phyloP scores from a whole-genome alignment of 805 yeast species.

The Candida parachauliodes region DNA sequence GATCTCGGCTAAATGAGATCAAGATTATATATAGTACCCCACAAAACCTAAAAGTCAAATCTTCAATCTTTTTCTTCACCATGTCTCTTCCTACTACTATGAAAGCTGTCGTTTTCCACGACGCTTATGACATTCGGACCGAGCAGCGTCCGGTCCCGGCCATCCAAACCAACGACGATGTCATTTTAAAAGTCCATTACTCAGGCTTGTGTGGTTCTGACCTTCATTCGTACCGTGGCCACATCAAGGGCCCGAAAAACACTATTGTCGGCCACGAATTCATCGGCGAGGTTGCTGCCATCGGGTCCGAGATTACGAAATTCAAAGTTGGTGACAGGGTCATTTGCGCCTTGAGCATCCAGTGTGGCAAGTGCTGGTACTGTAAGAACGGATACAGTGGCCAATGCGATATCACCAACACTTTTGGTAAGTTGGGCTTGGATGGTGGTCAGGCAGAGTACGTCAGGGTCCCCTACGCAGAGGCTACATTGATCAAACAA shows the following conservation, averaged over 20 bases:
- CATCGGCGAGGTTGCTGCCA: conserved; percentile 53
- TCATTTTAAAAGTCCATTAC: conserved; percentile 55
- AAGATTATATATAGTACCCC: no score
- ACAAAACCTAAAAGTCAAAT: neutral
- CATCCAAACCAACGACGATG: conserved; percentile 31
- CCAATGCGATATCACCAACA: conserved; percentile 50
- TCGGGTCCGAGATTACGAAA: conserved; percentile 54
- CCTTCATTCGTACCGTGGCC: conserved; percentile 43
- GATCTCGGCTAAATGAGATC: neutral
- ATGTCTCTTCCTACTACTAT: conserved; percentile 10
- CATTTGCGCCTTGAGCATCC: conserved; percentile 48
- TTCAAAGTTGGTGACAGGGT: conserved; percentile 55
- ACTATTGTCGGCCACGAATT: conserved; percentile 62
- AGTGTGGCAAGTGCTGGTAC: conserved; percentile 59
- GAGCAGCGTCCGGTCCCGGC: conserved; percentile 26
- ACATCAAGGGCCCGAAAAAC: conserved; percentile 52
- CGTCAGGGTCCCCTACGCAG: conserved; percentile 57
- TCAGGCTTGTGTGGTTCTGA: conserved; percentile 69
- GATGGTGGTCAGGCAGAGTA: conserved; percentile 66
- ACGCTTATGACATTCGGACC: conserved; percentile 15
- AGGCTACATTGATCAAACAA: conserved; percentile 43
- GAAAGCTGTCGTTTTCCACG: conserved; percentile 24
- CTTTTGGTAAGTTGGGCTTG: conserved; percentile 55
- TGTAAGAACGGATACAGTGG: conserved; percentile 54
- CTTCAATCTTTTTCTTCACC: neutral